Percentiles rank a stretch among this genome's conserved stretches.
Conservation (phyloP, 2,329 filamentous ascomycete genomes). For the Allantophomopsis cytisporea region DNA sequence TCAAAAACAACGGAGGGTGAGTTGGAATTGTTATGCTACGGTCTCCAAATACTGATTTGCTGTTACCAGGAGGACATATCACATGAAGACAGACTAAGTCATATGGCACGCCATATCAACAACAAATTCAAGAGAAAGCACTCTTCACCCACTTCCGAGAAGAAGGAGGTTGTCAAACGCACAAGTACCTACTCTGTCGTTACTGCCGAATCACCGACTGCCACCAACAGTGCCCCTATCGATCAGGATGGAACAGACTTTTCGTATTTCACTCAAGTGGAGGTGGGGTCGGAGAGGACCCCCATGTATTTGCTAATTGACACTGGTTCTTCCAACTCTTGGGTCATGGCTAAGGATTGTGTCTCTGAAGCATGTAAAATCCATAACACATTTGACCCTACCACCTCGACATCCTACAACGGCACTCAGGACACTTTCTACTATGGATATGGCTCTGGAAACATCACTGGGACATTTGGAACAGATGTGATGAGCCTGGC, state of each 20-base stretch:
- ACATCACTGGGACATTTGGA: slow-evolving; percentile 52
- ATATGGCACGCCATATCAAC: slow-evolving; percentile 8
- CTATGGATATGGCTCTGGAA: slow-evolving; percentile 67
- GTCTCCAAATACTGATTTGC: background rate
- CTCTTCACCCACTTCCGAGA: slow-evolving; percentile 3
- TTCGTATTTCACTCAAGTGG: slow-evolving; percentile 47
- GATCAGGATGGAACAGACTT: slow-evolving; percentile 52
- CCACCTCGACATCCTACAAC: slow-evolving; percentile 51
- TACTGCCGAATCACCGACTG: slow-evolving; percentile 22
- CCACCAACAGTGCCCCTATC: slow-evolving; percentile 37
- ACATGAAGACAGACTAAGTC: slow-evolving; percentile 8
- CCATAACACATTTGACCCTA: slow-evolving; percentile 57
- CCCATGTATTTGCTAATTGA: slow-evolving; percentile 49
- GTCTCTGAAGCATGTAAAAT: slow-evolving; percentile 47
- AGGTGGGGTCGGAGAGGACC: slow-evolving; percentile 39
- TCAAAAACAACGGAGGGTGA: slow-evolving; percentile 1
- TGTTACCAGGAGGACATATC: slow-evolving; percentile 1
- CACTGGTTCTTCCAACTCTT: slow-evolving; percentile 59
- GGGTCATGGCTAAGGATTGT: slow-evolving; percentile 70
- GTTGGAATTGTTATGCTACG: background rate
- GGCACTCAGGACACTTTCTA: slow-evolving; percentile 39
- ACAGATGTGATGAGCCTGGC: slow-evolving; percentile 56
- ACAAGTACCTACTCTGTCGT: slow-evolving; percentile 10
- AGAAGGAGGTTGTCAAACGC: slow-evolving; percentile 8
- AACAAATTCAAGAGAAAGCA: slow-evolving; percentile 10